Evolutionary conservation across 1,139 yeast genomes (phyloP).

Genomic region (Meyerozyma smithsonii): DNA sequence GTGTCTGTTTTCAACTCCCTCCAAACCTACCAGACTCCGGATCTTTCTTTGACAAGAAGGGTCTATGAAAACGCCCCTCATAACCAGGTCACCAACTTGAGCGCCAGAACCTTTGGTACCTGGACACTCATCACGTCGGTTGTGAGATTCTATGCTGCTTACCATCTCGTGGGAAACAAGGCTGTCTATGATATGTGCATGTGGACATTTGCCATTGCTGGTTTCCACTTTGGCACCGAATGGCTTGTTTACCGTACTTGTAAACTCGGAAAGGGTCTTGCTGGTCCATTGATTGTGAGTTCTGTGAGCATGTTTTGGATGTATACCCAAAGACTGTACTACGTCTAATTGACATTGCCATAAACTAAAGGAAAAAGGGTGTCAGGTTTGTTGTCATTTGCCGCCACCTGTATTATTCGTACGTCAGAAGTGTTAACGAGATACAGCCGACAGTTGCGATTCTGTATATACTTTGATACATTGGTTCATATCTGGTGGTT

Average conservation of each 20-base stretch:
- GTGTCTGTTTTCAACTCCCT: constrained; percentile 87
- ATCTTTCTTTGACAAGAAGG: constrained; percentile 65
- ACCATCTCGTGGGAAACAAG: constrained; percentile 54
- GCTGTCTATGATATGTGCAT: constrained; percentile 75
- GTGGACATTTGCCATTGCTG: constrained; percentile 81
- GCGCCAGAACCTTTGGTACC: constrained; percentile 96
- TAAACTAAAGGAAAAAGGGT: too few species aligned
- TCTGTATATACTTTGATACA: too few species aligned
- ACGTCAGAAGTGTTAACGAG: too few species aligned
- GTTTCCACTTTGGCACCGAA: constrained; percentile 77
- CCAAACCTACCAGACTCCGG: constrained; percentile 74
- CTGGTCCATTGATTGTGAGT: constrained; percentile 77
- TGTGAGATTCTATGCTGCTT: constrained; percentile 84
- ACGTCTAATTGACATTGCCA: constrained; percentile 16
- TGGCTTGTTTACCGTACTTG: constrained; percentile 78
- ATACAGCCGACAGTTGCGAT: too few species aligned
- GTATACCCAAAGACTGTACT: constrained; percentile 52
- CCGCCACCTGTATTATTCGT: too few species aligned
- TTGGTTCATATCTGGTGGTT: too few species aligned
- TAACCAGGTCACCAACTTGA: constrained; percentile 56
- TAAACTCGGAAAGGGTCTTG: constrained; percentile 78
- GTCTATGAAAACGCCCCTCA: constrained; percentile 55
- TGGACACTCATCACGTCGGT: constrained; percentile 91
- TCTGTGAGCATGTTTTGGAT: constrained; percentile 57
- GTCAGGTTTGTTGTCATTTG: too few species aligned